phyloP scores from a whole-genome alignment of 306 rosid species.

The Prosopis cineraria region DNA sequence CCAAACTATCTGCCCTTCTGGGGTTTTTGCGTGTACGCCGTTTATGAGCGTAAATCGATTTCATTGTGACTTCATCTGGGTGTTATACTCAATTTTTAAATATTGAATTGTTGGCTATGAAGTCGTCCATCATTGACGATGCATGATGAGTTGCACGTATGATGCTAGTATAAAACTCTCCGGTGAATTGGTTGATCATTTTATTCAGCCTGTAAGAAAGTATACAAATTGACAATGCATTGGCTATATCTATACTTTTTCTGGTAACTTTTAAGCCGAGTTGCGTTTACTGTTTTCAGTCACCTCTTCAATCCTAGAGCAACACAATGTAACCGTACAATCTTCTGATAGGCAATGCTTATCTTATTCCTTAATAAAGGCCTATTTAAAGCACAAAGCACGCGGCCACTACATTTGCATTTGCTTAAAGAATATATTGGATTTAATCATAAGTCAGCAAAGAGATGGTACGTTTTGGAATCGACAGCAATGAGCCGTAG shows the following conservation, averaged over 20 bases:
- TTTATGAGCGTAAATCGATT: conserved; percentile 20
- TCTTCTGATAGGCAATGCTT: background rate
- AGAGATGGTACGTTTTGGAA: conserved; percentile 71
- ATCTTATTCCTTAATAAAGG: background rate
- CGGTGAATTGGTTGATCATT: background rate
- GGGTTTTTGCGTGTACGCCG: conserved; percentile 2
- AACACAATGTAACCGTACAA: background rate
- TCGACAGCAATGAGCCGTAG: conserved; percentile 80
- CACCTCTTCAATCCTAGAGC: background rate
- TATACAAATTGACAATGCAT: conserved; percentile 9
- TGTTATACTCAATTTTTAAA: conserved; percentile 15
- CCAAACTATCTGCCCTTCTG: background rate
- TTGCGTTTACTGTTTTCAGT: background rate
- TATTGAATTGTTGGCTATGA: background rate
- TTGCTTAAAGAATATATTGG: conserved; percentile 19
- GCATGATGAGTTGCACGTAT: background rate
- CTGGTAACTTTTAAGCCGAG: background rate
- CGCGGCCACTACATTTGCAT: conserved; percentile 5
- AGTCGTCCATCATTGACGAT: background rate
- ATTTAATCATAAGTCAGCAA: conserved; percentile 69
- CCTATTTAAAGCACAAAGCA: background rate
- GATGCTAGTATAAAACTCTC: background rate
- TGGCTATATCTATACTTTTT: background rate
- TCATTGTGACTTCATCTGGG: conserved; percentile 15
- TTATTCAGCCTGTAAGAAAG: background rate